These are phyloP conservation scores for Lentinula edodes DNA, from an alignment of 768 basidiomycete species.

Conservation along the genomic window DNA sequence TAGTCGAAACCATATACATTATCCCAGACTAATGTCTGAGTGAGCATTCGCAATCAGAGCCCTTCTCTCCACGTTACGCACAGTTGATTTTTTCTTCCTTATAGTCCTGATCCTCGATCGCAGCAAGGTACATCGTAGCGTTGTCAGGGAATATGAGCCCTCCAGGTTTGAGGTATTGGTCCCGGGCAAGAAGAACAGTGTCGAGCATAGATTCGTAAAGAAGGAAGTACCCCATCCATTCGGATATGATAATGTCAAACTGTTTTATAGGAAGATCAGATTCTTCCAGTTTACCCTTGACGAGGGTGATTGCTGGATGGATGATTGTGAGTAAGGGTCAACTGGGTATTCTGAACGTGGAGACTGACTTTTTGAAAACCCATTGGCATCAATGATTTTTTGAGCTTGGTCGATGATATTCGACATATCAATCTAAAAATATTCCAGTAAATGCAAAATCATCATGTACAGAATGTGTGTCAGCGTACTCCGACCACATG, in stretches of 20 bases:
- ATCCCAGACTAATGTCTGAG: slow-evolving; percentile 82
- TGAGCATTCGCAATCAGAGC: background rate
- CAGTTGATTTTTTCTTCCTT: slow-evolving; percentile 99
- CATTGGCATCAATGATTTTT: slow-evolving; percentile 95
- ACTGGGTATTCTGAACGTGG: slow-evolving; percentile 1
- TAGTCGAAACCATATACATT: slow-evolving; percentile 99
- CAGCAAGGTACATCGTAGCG: slow-evolving; percentile 88
- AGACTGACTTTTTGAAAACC: slow-evolving; percentile 86
- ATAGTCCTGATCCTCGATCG: slow-evolving; percentile 99
- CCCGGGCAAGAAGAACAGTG: slow-evolving; percentile 92
- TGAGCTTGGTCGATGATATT: slow-evolving; percentile 99
- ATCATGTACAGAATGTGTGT: slow-evolving; percentile 4
- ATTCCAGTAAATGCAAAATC: slow-evolving; percentile 8
- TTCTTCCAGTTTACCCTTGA: slow-evolving; percentile 98
- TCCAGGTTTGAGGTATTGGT: slow-evolving; percentile 89
- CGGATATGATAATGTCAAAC: slow-evolving; percentile 98
- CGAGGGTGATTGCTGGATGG: slow-evolving; percentile 79
- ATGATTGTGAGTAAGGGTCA: slow-evolving; percentile 4
- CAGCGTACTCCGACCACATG: slow-evolving; percentile 84
- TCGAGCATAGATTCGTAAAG: slow-evolving; percentile 99
- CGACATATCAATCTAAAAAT: slow-evolving; percentile 92
- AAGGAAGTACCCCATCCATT: slow-evolving; percentile 99
- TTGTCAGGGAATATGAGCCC: slow-evolving; percentile 96
- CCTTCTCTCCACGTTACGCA: slow-evolving; percentile 35
- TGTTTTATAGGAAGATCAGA: slow-evolving; percentile 79